Percentiles rank a stretch among this genome's conserved stretches.
Conservation (phyloP, 257 asterid species). For the Sherardia arvensis region DNA sequence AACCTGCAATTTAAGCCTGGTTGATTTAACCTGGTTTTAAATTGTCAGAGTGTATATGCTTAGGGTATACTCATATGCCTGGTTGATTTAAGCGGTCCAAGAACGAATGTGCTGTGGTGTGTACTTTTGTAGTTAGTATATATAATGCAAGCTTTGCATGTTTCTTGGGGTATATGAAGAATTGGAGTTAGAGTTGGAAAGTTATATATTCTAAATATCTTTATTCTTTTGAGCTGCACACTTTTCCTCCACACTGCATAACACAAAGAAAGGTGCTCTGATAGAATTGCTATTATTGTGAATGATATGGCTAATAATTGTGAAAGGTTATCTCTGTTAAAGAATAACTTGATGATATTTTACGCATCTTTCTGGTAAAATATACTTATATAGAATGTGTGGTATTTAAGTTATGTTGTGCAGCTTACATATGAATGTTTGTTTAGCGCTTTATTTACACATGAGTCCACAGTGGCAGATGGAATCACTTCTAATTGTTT, state of each 20-base stretch:
- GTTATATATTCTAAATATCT: neutral
- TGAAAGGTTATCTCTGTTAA: neutral
- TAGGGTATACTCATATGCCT: no score
- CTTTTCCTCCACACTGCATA: neutral
- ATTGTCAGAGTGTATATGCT: no score
- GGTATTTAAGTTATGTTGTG: neutral
- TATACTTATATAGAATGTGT: neutral
- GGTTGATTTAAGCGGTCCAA: neutral
- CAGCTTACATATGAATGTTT: neutral
- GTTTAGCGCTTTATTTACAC: neutral
- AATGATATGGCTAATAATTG: neutral
- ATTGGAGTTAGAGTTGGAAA: neutral
- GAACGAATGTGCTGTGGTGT: neutral
- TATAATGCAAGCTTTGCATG: neutral
- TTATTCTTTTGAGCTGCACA: neutral
- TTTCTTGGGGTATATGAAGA: neutral
- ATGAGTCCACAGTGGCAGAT: neutral
- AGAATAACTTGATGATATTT: neutral
- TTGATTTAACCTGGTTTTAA: no score
- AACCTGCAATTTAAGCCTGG: no score
- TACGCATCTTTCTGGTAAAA: neutral
- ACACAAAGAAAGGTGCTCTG: neutral
- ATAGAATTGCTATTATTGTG: neutral
- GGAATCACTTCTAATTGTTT: neutral
- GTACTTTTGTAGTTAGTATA: neutral